Evolutionary conservation across 2,329 filamentous ascomycete genomes (phyloP), one percentile per base, ranked within the genome.

Genomic region (Cladophialophora psammophila): DNA sequence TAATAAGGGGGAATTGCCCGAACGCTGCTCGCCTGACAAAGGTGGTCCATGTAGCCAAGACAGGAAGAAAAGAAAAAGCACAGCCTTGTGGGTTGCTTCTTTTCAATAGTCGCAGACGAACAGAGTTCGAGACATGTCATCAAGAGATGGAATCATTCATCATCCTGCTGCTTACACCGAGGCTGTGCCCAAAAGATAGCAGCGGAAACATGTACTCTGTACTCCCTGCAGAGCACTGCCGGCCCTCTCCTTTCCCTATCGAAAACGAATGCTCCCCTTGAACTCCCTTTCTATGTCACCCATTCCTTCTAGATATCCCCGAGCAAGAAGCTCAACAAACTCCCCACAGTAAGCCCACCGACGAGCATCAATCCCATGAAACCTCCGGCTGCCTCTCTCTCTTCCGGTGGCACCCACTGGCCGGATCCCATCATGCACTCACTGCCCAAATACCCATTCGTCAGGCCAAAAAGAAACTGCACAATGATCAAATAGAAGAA

Each of bases 331-430:
- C 94, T 98, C 76, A 96, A 78, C 74, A 98, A 79, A 80, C 94
- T 98, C n/a, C 95, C 95, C 31, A 85, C 84, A 1, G 93, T 87
- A 79, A 98, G 80, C 0, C 95, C 95, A 5, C 87, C 88, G 18
- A 97, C 92, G n/a, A 98, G 86, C 77, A 90, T 93, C 70, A 97
- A 78, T 3, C 91, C 91, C 95, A 99, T 98, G 77, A 98, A 98
- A 0, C 91, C 93, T 55, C 94, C 95, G 0, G 93, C 90, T 5
- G 93, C 94, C 80, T 97, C 93, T 38, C 91, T 85, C 81, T 99
- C 94, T 9, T 90, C 88, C 1, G 90, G 87, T 3, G 90, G 89
- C 0, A 98, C 94, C 87, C 89, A 94, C 72, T 91, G 88, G 0
- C 86, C 87, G 0, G 93, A 90, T 0, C 91, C 91, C 87, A 98